Evolutionary conservation across 2,329 filamentous ascomycete genomes (phyloP), one percentile per base, ranked within the genome.

Genomic region (Stachybotrys chartarum): DNA sequence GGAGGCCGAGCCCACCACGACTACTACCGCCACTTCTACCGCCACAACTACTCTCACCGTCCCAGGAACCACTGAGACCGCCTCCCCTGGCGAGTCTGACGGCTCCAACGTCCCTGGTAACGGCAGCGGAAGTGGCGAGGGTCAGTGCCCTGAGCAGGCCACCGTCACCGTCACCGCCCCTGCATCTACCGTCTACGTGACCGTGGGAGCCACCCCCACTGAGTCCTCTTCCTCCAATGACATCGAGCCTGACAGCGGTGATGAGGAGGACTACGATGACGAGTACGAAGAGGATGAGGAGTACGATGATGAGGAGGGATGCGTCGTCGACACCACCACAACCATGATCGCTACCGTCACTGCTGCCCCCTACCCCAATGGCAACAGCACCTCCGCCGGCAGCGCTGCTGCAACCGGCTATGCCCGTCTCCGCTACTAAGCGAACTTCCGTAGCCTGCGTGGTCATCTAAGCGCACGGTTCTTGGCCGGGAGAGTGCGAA

Each of bases 351-450:
- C 64, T 44, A 69, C 67, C 42, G 67, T 71, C 57, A 72, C 71
- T 54, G 68, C 72, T 56, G 64, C 74, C 57, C 75, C 75, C 60
- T 75, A 70, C 69, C 75, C 75, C 52, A 67, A 64, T 59, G 62
- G 58, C 60, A 73, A 73, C 69, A 67, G 67, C 56, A 72, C 72
- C 52, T 59, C 69, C 50, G 58, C 64, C 58, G 70, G 70, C 52
- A 64, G 61, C 42, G 65, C 69, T 44, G 58, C 58, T 46, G 69
- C 72, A 56, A 69, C 72, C 54, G 72, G 71, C 59, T 69, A 68
- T 60, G 64, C 65, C 55, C 64, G 65, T 55, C 65, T 68, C 55
- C 63, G 65, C 60, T 69, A 65, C 57, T 72, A 69, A 61, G 61
- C 59, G 57, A 6, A 14, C 14, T 14, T 10, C 35, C 5, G 35